Evolutionary conservation across 164 flowering plant species (phyloP), one percentile per base, ranked within the genome.

Genomic region (Euptelea pleiosperma): DNA sequence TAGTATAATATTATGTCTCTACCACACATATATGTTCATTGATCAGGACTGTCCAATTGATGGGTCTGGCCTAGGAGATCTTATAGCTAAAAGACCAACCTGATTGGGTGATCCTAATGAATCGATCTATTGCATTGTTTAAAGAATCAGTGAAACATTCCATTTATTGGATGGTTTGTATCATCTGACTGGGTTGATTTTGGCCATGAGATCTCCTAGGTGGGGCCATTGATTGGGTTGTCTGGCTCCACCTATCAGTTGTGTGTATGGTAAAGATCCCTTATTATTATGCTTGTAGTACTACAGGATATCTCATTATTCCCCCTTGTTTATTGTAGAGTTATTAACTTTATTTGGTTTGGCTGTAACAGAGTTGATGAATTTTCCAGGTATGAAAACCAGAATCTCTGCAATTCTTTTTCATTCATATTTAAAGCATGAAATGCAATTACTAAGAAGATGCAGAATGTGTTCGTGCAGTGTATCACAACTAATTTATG

Each of bases 291-390:
- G 50, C 40, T 60, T 12, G 24, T 36, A 9, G 10, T 49, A 28
- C 6, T 3, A 16, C 19, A 19, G 30, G 14, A 29, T 42, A 6
- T 39, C 22, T 52, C 22, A 19, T 50, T 42, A 22, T n/a, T n/a
- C 40, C 8, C 26, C 11, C 42, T 42, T 18, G 26, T 44, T 24
- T 58, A 3, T 5, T 58, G 48, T 30, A 34, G 36, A 25, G 25
- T n/a, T n/a, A 26, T 22, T 52, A 53, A 61, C 52, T 54, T n/a
- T 40, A 1, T 41, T 66, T 62, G 9, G 56, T 35, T 58, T 69
- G 28, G 51, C 19, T 59, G 62, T 54, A 10, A 76, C 98, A 89
- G 98, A 67, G 78, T 87, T 73, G 86, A 85, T 40, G 94, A 89
- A 55, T 89, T 87, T 64, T 70, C 85, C 71, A 92, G 98, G 98